Evolutionary conservation across 2,329 filamentous ascomycete species (phyloP), one percentile per base, ranked within the genome.

Genomic region (Acephala macrosclerotiorum): DNA sequence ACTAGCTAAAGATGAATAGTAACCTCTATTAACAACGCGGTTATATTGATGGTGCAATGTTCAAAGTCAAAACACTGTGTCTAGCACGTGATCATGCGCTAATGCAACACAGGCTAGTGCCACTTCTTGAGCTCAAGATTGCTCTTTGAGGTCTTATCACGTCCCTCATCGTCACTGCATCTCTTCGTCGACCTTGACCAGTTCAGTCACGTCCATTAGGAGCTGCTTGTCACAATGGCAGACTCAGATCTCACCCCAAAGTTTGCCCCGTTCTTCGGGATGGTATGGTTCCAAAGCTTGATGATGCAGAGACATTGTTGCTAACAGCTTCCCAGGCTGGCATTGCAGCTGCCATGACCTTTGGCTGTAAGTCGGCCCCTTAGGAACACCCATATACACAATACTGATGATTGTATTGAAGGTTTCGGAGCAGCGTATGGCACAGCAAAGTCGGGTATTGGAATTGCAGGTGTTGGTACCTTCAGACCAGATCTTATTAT

Each of bases 401-500:
- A 12, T 70, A 70, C 70, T 74, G 63, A 73, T 63, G 20, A 25
- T 51, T 16, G 9, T 25, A 22, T 67, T 53, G 1, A 26, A 77
- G 76, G 74, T 75, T 77, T 85, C 71, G 93, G 93, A 75, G 93
- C 93, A 74, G 93, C 93, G 68, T 96, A 94, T 80, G 93, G 93
- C 70, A 96, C 93, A 63, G 91, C 93, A 42, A 96, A 95, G 80
- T 93, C 93, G 47, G 93, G 93, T 71, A 94, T 96, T 77, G 92
- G 92, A 75, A 96, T 96, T 75, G 89, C 91, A 38, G 93, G 92
- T 73, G 91, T 96, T 69, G 93, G 92, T 75, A 94, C 90, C 42
- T 96, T 94, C 80, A 85, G 92, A 75, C 91, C 93, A 66, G 92
- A 96, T 78, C 84, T 96, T 71, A 96, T 96, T 80, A 96, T 96